Conservation (phyloP, 345 rosid genomes). For the Heritiera fomes region DNA sequence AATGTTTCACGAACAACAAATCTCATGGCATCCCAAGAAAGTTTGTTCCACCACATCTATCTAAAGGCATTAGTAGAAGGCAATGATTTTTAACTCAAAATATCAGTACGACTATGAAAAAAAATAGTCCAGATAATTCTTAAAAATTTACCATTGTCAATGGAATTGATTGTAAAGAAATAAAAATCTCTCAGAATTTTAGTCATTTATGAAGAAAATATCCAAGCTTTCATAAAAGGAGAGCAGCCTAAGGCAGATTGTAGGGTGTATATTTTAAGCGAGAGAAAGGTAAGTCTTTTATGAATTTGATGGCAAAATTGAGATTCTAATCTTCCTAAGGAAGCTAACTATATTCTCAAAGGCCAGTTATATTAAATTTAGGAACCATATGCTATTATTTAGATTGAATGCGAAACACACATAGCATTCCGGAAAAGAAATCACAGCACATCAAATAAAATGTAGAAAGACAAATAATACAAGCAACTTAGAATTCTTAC, state of each 20-base stretch:
- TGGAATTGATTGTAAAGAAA: not conserved
- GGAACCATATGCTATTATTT: not conserved
- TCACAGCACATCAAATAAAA: not conserved
- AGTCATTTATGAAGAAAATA: slow-evolving; percentile 2
- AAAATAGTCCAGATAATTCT: not conserved
- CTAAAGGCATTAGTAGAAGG: not conserved
- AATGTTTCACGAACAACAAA: not conserved
- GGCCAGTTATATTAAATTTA: not conserved
- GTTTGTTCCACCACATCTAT: not conserved
- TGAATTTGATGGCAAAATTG: not conserved
- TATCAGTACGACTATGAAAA: not conserved
- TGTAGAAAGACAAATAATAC: not conserved
- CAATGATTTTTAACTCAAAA: not conserved
- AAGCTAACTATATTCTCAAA: not conserved
- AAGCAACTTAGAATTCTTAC: slow-evolving; percentile 42
- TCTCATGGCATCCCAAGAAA: not conserved
- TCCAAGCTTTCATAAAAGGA: not conserved
- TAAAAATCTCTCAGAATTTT: not conserved
- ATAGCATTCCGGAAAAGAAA: not conserved
- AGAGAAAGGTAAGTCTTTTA: no score
- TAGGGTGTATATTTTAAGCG: no score
- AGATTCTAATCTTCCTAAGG: not conserved
- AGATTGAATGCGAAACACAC: not conserved
- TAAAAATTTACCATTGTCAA: not conserved
- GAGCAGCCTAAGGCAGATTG: no score